A percentile compares a stretch with the other conserved stretches of the same genome.
phyloP scores from a whole-genome alignment of 768 basidiomycete genomes.

The Porphyrellus cyaneotinctus region DNA sequence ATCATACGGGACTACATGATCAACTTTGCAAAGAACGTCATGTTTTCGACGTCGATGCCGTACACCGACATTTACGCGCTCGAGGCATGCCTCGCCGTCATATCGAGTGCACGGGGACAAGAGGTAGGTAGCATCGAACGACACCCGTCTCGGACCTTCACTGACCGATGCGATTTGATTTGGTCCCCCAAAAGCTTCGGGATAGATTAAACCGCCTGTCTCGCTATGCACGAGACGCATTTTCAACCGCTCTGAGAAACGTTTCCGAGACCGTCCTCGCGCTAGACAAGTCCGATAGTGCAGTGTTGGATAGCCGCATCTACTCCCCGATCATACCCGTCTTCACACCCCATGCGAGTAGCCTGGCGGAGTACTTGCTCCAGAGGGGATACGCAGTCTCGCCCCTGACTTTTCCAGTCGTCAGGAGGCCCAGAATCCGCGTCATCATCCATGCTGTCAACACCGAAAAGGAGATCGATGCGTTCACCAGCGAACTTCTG shows the following conservation, averaged over 20 bases:
- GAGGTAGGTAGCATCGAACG: conserved; percentile 11
- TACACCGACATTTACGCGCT: conserved; percentile 20
- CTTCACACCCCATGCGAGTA: conserved; percentile 7
- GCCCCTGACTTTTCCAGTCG: conserved; percentile 11
- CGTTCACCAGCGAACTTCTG: conserved; percentile 5
- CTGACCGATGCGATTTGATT: no score
- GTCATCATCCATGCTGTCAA: conserved; percentile 16
- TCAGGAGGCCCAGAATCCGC: conserved; percentile 14
- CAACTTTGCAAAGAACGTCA: conserved; percentile 18
- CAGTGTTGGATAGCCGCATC: not conserved
- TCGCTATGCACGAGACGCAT: conserved; percentile 11
- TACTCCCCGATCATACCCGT: conserved; percentile 22
- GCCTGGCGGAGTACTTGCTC: conserved; percentile 12
- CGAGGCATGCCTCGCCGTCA: conserved; percentile 40
- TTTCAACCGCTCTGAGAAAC: conserved; percentile 1
- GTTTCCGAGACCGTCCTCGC: conserved; percentile 9
- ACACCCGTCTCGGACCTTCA: not conserved
- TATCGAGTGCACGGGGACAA: conserved; percentile 13
- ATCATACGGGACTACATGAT: conserved; percentile 18
- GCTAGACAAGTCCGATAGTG: not conserved
- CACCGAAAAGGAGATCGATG: conserved; percentile 17
- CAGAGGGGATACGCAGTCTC: conserved; percentile 13
- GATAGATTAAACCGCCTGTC: conserved; percentile 3
- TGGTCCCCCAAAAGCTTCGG: conserved; percentile 15
- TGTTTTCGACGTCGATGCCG: conserved; percentile 23